These are phyloP conservation scores for Kurtzmaniella quercitrusa DNA, from an alignment of 1,139 yeast species.

Conservation along the genomic window DNA sequence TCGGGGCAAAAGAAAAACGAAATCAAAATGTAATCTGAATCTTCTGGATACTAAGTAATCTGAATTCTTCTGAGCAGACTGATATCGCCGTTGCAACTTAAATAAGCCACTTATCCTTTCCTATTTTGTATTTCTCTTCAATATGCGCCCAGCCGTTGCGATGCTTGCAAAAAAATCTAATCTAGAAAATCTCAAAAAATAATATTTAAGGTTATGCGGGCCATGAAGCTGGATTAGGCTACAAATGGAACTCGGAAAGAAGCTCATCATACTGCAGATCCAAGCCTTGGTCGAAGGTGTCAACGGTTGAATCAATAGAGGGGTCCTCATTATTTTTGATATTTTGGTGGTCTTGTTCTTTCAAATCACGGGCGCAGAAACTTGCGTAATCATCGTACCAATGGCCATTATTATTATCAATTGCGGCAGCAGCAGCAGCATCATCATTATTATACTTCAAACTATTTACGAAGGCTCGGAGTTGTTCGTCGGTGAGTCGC, in stretches of 20 bases:
- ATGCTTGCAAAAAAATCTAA: not conserved
- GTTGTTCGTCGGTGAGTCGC: constrained; percentile 15
- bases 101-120: no score
- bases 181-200: not conserved
- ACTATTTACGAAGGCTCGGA: constrained; percentile 19
- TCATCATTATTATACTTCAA: no score
- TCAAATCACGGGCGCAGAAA: constrained; percentile 8
- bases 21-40: no score
- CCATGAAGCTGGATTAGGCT: constrained; percentile 1
- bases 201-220: not conserved
- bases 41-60: no score
- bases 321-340: not conserved
- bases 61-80: no score
- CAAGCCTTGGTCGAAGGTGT: constrained; percentile 2
- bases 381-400: constrained; percentile 17
- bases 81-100: no score
- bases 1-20: no score
- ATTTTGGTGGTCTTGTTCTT: not conserved
- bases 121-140: no score
- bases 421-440: no score
- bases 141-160: no score
- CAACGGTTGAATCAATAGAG: not conserved
- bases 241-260: constrained; percentile 17
- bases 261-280: constrained; percentile 19
- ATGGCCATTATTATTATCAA: constrained; percentile 14